These are phyloP conservation scores for Lippia alba DNA, from an alignment of 305 asterid genomes.

Conservation along the genomic window DNA sequence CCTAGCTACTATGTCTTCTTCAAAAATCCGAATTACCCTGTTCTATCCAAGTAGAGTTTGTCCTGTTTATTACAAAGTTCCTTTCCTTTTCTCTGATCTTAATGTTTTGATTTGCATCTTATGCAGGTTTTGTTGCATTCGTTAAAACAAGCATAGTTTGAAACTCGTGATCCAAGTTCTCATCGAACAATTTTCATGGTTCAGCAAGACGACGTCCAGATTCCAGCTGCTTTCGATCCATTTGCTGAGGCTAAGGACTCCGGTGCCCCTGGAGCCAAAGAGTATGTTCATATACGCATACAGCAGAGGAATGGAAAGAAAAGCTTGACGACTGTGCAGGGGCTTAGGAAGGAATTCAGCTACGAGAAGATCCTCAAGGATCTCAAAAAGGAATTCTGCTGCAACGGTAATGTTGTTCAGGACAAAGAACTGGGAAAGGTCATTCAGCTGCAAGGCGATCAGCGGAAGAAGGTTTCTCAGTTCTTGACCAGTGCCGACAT, in stretches of 20 bases:
- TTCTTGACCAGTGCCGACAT: constrained; percentile 60
- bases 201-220: constrained; percentile 67
- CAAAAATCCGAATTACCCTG: too few relatives aligned
- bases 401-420: constrained; percentile 84
- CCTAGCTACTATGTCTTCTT: too few relatives aligned
- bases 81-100: background rate
- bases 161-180: constrained; percentile 2
- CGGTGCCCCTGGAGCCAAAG: constrained; percentile 67
- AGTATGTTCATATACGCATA: constrained; percentile 84
- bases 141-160: too few relatives aligned
- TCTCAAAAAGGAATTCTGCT: constrained; percentile 79
- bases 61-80: too few relatives aligned
- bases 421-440: constrained; percentile 80
- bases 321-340: constrained; percentile 78
- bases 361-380: constrained; percentile 76
- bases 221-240: constrained; percentile 76
- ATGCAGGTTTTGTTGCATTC: background rate
- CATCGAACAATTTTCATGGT: constrained; percentile 63
- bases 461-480: constrained; percentile 75
- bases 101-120: background rate
- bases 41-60: too few relatives aligned
- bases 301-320: constrained; percentile 90
- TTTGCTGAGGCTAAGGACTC: constrained; percentile 73
- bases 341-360: constrained; percentile 67
- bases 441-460: constrained; percentile 87